Evolutionary conservation across 768 basidiomycete genomes (phyloP).

Genomic region (Boletus tomentosulus): DNA sequence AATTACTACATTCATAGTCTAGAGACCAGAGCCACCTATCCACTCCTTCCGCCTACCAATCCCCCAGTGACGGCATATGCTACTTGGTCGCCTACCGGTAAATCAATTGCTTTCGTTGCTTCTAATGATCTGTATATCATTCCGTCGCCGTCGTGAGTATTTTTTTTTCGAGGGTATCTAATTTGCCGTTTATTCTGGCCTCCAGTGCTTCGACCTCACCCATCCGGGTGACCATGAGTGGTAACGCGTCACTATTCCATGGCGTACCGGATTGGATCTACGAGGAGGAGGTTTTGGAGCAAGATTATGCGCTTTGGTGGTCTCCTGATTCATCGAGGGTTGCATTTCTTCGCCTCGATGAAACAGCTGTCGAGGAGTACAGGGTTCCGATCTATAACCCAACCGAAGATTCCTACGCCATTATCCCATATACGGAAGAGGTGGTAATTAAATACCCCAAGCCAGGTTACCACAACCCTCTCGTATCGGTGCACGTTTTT

Average conservation of each 20-base stretch:
- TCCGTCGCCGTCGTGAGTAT: constrained; percentile 56
- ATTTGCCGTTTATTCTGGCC: constrained; percentile 3
- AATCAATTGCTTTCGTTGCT: constrained; percentile 82
- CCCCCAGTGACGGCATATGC: constrained; percentile 78
- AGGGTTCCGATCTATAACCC: constrained; percentile 92
- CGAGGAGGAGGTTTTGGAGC: constrained; percentile 83
- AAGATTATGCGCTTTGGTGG: constrained; percentile 85
- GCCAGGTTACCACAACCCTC: constrained; percentile 85
- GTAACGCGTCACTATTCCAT: constrained; percentile 82
- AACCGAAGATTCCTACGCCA: constrained; percentile 58
- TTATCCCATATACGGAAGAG: constrained; percentile 71
- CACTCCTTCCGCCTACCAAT: constrained; percentile 61
- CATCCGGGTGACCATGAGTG: constrained; percentile 77
- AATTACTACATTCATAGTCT: constrained; percentile 94
- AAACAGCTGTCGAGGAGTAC: constrained; percentile 83
- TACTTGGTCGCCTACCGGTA: constrained; percentile 78
- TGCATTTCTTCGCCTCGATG: constrained; percentile 86
- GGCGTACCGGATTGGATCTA: constrained; percentile 98
- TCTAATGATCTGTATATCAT: constrained; percentile 88
- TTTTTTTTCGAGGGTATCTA: background rate
- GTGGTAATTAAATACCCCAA: constrained; percentile 79
- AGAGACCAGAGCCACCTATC: constrained; percentile 59
- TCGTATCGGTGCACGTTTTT: constrained; percentile 80
- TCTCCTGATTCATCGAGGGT: constrained; percentile 58
- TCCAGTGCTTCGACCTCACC: constrained; percentile 38